These are phyloP conservation scores for Sporothrix humicola DNA, from an alignment of 2,329 filamentous ascomycete species.

Conservation along the genomic window DNA sequence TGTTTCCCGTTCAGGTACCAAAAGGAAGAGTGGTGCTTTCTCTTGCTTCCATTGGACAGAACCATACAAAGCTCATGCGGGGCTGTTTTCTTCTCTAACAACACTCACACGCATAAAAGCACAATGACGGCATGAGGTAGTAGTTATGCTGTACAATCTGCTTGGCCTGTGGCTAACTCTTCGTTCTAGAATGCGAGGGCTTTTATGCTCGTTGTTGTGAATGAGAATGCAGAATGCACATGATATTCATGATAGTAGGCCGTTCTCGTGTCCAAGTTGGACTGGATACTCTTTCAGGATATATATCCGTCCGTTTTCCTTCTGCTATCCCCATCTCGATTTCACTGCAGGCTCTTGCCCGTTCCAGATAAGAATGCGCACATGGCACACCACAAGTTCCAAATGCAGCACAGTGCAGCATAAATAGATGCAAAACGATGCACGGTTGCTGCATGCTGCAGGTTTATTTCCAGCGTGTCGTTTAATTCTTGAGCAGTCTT, in stretches of 20 bases:
- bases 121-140: constrained; percentile 26
- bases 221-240: no score
- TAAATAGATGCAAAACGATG: background rate
- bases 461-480: background rate
- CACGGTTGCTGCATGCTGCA: background rate
- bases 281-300: background rate
- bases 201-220: background rate
- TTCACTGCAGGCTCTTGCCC: background rate
- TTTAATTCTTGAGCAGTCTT: background rate
- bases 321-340: background rate
- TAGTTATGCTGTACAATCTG: background rate
- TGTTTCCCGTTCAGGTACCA: constrained; percentile 1
- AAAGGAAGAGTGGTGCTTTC: constrained; percentile 4
- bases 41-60: constrained; percentile 6
- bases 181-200: background rate
- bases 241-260: no score
- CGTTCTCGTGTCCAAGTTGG: background rate
- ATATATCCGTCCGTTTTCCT: background rate
- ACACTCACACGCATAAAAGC: background rate
- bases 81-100: background rate
- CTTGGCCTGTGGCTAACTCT: background rate
- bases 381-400: constrained; percentile 3
- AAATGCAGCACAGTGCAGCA: constrained; percentile 6
- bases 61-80: constrained; percentile 2
- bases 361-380: background rate